Conservation (phyloP, 176 grass and related monocot species). For the Triticum dicoccoides region DNA sequence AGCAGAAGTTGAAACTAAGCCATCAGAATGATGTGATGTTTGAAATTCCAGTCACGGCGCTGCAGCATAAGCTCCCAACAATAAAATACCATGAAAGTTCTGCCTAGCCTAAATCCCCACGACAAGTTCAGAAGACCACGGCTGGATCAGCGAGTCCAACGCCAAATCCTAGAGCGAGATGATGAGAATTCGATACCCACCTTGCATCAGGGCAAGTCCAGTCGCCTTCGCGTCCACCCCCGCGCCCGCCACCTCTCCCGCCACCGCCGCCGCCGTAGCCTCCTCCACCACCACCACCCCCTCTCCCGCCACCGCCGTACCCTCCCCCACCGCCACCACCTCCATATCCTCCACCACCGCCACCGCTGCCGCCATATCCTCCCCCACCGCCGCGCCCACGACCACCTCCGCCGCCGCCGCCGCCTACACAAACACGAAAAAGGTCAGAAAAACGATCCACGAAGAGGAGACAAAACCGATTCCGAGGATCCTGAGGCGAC, state of each 20-base stretch:
- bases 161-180: not conserved
- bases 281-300: not conserved
- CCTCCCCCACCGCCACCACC: not conserved
- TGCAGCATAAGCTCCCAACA: not conserved
- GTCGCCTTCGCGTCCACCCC: conserved; percentile 71
- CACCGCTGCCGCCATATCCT: conserved; percentile 34
- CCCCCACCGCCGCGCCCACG: conserved; percentile 36
- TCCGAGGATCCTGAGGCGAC: conserved; percentile 7
- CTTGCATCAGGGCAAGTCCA: conserved; percentile 76
- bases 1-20: not conserved
- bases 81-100: not conserved
- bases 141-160: not conserved
- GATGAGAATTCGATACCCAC: conserved; percentile 22
- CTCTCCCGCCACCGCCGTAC: not conserved
- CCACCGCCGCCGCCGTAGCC: conserved; percentile 31
- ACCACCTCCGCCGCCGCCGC: conserved; percentile 15
- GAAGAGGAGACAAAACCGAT: not conserved
- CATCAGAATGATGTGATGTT: not conserved
- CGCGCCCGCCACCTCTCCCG: conserved; percentile 40
- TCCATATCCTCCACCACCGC: conserved; percentile 26
- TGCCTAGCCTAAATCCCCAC: not conserved
- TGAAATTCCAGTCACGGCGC: not conserved
- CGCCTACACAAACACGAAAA: conserved; percentile 30
- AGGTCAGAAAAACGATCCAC: conserved; percentile 31
- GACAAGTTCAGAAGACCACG: not conserved